phyloP scores from a whole-genome alignment of 306 rosid species.

The Argentina anserina region DNA sequence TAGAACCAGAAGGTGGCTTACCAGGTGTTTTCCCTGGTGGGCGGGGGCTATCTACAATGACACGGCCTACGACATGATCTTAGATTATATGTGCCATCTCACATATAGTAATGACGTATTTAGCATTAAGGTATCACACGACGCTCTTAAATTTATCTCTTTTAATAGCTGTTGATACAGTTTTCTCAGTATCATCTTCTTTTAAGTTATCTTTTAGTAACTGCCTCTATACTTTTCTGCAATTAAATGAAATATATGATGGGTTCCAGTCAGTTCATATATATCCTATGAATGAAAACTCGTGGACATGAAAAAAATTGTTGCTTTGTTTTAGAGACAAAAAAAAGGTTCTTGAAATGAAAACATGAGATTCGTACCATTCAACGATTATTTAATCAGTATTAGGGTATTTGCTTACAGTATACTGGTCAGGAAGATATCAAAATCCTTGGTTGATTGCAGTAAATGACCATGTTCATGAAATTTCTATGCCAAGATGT shows the following conservation, averaged over 20 bases:
- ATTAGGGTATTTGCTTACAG: neutral
- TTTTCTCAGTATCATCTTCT: neutral
- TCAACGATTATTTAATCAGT: neutral
- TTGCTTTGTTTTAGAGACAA: too few species aligned
- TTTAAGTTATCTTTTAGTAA: neutral
- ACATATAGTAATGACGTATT: neutral
- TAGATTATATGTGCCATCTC: neutral
- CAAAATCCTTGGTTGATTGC: neutral
- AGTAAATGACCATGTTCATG: neutral
- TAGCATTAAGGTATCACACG: slow-evolving; percentile 10
- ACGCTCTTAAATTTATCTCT: neutral
- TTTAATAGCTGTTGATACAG: neutral
- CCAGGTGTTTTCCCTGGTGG: slow-evolving; percentile 77
- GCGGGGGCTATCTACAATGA: slow-evolving; percentile 94
- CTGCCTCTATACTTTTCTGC: neutral
- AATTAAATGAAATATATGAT: neutral
- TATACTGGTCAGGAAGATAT: neutral
- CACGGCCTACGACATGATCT: slow-evolving; percentile 82
- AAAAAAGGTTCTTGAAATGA: too few species aligned
- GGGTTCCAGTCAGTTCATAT: neutral
- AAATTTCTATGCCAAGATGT: neutral
- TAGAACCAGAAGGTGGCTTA: slow-evolving; percentile 53
- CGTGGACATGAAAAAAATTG: too few species aligned
- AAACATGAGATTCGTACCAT: neutral
- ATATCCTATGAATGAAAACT: neutral